These are phyloP conservation scores for Pseudogymnoascus sp. DNA, from an alignment of 2,329 filamentous ascomycete genomes.

Conservation along the genomic window DNA sequence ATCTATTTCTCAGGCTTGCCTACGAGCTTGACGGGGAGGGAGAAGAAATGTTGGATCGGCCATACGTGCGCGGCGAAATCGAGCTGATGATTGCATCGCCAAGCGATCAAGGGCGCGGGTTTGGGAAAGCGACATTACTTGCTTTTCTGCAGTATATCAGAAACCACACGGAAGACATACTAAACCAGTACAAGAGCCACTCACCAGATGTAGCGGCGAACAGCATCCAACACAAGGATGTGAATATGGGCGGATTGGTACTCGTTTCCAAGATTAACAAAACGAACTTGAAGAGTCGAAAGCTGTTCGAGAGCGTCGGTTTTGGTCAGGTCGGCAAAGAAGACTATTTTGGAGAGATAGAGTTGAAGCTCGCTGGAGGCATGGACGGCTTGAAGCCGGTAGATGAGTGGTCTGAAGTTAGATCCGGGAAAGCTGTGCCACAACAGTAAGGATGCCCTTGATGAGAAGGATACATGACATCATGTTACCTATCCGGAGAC, in stretches of 20 bases:
- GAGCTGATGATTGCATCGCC: slow-evolving; percentile 76
- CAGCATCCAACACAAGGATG: slow-evolving; percentile 34
- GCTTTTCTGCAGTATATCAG: slow-evolving; percentile 63
- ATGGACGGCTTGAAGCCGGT: neutral
- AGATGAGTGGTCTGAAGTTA: neutral
- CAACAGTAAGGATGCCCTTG: neutral
- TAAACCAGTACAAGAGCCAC: slow-evolving; percentile 44
- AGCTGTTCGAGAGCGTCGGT: slow-evolving; percentile 51
- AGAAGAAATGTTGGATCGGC: slow-evolving; percentile 16
- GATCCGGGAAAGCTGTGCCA: neutral
- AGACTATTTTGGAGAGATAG: slow-evolving; percentile 63
- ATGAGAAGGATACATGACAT: neutral
- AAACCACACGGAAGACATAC: slow-evolving; percentile 42
- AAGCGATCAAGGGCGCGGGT: slow-evolving; percentile 50
- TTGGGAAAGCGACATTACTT: slow-evolving; percentile 57
- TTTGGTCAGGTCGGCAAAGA: slow-evolving; percentile 43
- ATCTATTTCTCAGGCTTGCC: slow-evolving; percentile 65
- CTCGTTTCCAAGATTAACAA: slow-evolving; percentile 52
- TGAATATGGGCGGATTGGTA: slow-evolving; percentile 17
- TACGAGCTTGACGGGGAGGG: slow-evolving; percentile 33
- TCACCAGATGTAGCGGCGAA: neutral
- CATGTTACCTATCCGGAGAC: neutral
- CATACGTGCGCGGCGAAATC: slow-evolving; percentile 54
- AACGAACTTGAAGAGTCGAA: slow-evolving; percentile 47
- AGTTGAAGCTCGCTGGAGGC: slow-evolving; percentile 32